Conservation (phyloP, 2,329 filamentous ascomycete species). For the Sporothrix variecibatus region DNA sequence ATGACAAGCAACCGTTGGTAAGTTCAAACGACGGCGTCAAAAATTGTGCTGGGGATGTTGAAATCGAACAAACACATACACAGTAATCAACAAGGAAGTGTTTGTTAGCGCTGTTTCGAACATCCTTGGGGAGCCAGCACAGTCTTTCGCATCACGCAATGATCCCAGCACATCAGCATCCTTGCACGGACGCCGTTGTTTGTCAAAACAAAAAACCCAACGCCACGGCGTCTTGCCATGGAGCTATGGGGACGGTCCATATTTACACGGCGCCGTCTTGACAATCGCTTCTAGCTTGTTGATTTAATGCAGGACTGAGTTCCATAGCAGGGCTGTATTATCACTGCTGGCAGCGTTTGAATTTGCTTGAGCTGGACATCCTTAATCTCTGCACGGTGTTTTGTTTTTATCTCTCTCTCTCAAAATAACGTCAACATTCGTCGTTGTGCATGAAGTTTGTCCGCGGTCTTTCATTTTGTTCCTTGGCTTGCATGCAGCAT, state of each 20-base stretch:
- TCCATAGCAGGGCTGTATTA: not conserved
- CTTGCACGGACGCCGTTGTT: not conserved
- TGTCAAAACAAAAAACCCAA: not conserved
- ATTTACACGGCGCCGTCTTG: not conserved
- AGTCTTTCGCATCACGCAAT: not conserved
- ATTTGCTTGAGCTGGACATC: no score
- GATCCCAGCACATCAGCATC: not conserved
- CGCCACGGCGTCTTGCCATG: conserved; percentile 7
- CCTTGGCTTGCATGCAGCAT: not conserved
- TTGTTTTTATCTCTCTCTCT: not conserved
- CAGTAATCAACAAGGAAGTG: not conserved
- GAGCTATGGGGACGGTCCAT: not conserved
- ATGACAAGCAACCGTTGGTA: not conserved
- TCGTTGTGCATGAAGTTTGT: not conserved
- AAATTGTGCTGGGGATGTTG: no score
- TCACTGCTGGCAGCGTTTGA: not conserved
- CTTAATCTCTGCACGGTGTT: not conserved
- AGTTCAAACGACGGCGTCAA: not conserved
- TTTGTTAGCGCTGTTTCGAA: not conserved
- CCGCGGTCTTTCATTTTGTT: not conserved
- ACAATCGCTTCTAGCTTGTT: not conserved
- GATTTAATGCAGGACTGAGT: not conserved
- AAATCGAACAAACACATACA: not conserved
- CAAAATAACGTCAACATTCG: not conserved
- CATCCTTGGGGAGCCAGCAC: not conserved